phyloP scores from a whole-genome alignment of 179 eudicot genomes.

The Carnegiea gigantea region DNA sequence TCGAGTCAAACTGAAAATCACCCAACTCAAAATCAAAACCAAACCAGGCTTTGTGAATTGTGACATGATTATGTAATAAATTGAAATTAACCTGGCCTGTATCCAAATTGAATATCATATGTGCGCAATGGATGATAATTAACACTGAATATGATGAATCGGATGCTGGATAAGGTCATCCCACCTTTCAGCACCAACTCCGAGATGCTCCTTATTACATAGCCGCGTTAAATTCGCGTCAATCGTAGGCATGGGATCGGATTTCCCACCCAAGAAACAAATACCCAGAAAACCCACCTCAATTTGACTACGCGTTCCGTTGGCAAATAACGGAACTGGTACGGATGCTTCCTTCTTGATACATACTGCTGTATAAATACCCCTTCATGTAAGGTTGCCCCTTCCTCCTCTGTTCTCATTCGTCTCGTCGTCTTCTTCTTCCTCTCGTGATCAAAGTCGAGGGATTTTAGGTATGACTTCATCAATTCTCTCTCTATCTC shows the following conservation, averaged over 20 bases:
- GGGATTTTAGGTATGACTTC: not conserved
- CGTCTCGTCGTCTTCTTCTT: not conserved
- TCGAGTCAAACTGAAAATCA: too few relatives aligned
- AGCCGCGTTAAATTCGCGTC: constrained; percentile 33
- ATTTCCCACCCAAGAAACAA: constrained; percentile 1
- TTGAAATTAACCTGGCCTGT: too few relatives aligned
- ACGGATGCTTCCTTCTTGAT: not conserved
- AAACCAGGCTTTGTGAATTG: too few relatives aligned
- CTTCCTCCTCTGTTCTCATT: constrained; percentile 1
- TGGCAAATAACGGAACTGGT: not conserved
- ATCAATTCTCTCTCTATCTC: not conserved
- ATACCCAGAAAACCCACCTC: not conserved
- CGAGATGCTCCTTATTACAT: not conserved
- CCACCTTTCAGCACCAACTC: not conserved
- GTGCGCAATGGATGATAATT: too few relatives aligned
- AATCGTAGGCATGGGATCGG: constrained; percentile 27
- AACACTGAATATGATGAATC: not conserved
- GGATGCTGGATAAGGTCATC: not conserved
- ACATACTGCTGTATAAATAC: not conserved
- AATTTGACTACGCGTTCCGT: not conserved
- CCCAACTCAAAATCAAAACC: too few relatives aligned
- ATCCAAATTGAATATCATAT: too few relatives aligned
- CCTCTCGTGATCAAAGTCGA: not conserved
- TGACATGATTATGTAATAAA: too few relatives aligned
- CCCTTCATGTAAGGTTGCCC: not conserved